Evolutionary conservation across 2,329 filamentous ascomycete species (phyloP).

Genomic region (Cercospora sp.): DNA sequence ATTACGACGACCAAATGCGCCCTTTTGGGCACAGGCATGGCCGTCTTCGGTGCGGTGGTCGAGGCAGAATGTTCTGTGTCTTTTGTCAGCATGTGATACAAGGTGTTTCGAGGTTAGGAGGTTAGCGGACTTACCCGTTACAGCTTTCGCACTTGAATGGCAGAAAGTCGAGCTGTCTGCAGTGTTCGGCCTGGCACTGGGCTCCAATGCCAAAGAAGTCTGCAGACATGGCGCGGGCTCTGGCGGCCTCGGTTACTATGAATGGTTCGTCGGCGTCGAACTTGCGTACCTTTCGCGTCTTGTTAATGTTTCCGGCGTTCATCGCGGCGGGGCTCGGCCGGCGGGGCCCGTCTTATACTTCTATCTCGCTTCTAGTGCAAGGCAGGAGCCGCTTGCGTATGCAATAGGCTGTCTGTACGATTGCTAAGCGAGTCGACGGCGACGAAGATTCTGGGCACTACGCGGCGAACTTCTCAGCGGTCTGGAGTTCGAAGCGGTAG

Average conservation of each 20-base stretch:
- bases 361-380: neutral
- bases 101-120: neutral
- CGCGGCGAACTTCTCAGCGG: neutral
- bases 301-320: constrained; percentile 14
- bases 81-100: neutral
- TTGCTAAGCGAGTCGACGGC: constrained; percentile 21
- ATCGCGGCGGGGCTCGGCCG: constrained; percentile 10
- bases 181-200: constrained; percentile 89
- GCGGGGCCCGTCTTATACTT: neutral
- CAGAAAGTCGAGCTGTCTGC: constrained; percentile 92
- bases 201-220: constrained; percentile 84
- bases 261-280: neutral
- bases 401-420: constrained; percentile 14
- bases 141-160: constrained; percentile 94
- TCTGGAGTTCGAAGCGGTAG: neutral
- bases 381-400: constrained; percentile 10
- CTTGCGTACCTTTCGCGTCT: constrained; percentile 51
- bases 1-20: constrained; percentile 59
- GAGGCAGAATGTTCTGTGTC: constrained; percentile 66
- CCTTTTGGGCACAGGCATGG: constrained; percentile 66
- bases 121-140: constrained; percentile 48
- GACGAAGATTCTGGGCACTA: constrained; percentile 26
- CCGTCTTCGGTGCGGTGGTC: constrained; percentile 86
- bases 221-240: neutral
- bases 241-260: neutral